Conservation (phyloP, 2,329 filamentous ascomycete genomes). For the Paraphoma sp. region DNA sequence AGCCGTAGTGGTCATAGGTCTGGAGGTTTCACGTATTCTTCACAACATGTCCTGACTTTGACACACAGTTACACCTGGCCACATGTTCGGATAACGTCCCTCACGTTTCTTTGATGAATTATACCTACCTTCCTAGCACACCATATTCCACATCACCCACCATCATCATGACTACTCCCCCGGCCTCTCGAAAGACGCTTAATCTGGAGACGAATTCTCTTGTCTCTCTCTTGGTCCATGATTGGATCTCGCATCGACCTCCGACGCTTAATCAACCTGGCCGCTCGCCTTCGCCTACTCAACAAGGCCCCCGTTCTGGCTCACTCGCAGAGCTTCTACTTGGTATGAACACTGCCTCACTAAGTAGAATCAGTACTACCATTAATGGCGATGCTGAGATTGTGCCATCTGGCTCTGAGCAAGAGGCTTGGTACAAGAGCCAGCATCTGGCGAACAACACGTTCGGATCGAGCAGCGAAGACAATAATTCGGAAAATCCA, state of each 20-base stretch:
- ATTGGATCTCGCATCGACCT: slow-evolving; percentile 94
- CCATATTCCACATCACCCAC: slow-evolving; percentile 70
- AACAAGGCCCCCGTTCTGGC: slow-evolving; percentile 60
- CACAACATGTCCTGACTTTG: slow-evolving; percentile 5
- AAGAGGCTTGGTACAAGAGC: slow-evolving; percentile 83
- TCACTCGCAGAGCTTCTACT: slow-evolving; percentile 83
- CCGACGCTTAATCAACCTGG: slow-evolving; percentile 67
- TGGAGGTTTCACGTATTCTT: not conserved
- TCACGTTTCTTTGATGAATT: slow-evolving; percentile 98
- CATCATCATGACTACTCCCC: slow-evolving; percentile 91
- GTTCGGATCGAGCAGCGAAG: slow-evolving; percentile 61
- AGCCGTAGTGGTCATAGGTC: too few relatives aligned
- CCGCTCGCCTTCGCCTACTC: slow-evolving; percentile 68
- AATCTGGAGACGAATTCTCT: slow-evolving; percentile 85
- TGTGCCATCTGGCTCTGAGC: slow-evolving; percentile 73
- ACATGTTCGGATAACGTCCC: slow-evolving; percentile 84
- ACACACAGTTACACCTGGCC: slow-evolving; percentile 83
- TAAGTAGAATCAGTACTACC: slow-evolving; percentile 89
- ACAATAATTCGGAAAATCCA: slow-evolving; percentile 36
- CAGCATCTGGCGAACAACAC: slow-evolving; percentile 92
- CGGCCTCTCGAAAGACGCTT: slow-evolving; percentile 77
- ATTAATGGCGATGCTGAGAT: slow-evolving; percentile 88
- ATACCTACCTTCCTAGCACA: slow-evolving; percentile 84
- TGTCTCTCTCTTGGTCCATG: slow-evolving; percentile 94
- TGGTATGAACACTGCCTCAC: slow-evolving; percentile 87